Evolutionary conservation across 495 filamentous ascomycete species (phyloP).

Genomic region (Diplogelasinospora grovesii): DNA sequence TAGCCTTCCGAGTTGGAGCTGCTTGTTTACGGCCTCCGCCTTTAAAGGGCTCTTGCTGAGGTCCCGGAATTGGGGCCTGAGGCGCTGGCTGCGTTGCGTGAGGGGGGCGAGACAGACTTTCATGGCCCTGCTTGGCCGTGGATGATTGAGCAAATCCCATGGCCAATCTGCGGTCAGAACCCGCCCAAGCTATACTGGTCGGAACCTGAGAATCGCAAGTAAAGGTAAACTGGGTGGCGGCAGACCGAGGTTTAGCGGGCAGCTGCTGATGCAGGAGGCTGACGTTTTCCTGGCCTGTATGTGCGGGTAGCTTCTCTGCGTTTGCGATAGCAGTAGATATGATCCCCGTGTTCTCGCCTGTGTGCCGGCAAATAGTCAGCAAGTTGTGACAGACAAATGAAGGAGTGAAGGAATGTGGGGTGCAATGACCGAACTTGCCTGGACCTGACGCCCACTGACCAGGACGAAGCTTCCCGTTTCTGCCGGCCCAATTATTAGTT

Average conservation of each 20-base stretch:
- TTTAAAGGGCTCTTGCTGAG: constrained; percentile 10
- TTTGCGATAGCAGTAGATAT: constrained; percentile 87
- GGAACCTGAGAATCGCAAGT: constrained; percentile 62
- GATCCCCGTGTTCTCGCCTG: constrained; percentile 60
- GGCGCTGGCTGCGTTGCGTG: constrained; percentile 7
- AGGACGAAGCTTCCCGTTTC: constrained; percentile 36
- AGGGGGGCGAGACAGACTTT: constrained; percentile 10
- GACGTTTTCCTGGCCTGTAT: constrained; percentile 60
- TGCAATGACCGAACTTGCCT: constrained; percentile 30
- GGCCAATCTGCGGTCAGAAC: constrained; percentile 42
- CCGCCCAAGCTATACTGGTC: constrained; percentile 41
- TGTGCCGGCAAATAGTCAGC: constrained; percentile 5
- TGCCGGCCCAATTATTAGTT: constrained; percentile 46
- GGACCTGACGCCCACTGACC: constrained; percentile 33
- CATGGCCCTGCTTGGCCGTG: constrained; percentile 7
- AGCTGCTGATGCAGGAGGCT: constrained; percentile 69
- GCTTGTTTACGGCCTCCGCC: constrained; percentile 5
- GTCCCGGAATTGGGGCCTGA: constrained; percentile 1
- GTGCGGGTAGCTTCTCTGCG: constrained; percentile 62
- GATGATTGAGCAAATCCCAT: constrained; percentile 5
- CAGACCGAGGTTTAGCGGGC: constrained; percentile 49
- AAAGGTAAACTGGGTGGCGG: constrained; percentile 85
- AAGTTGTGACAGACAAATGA: neutral
- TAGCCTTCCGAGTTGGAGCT: constrained; percentile 7
- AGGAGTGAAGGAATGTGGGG: neutral